Evolutionary conservation across 495 filamentous ascomycete genomes (phyloP).

Genomic region (Hypoxylon rickii): DNA sequence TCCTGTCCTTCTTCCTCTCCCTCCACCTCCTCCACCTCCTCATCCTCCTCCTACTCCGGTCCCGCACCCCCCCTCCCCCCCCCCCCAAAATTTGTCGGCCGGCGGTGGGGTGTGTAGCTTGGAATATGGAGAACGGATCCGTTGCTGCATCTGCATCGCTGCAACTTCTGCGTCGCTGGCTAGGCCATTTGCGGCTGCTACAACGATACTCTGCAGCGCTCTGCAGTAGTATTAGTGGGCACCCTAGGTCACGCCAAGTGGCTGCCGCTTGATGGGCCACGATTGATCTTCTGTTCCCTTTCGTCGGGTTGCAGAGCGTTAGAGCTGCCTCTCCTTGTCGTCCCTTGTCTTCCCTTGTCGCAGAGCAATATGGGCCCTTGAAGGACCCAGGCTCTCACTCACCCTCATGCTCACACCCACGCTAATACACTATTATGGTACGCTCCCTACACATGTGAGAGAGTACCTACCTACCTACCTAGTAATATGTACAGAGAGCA

Average conservation of each 20-base stretch:
- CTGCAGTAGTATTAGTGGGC: constrained; percentile 33
- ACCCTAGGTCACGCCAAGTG: constrained; percentile 33
- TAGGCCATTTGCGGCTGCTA: constrained; percentile 36
- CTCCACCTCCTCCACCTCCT: constrained; percentile 30
- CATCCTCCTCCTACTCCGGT: constrained; percentile 13
- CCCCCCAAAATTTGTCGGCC: background rate
- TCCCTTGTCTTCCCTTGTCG: constrained; percentile 30
- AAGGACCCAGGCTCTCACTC: constrained; percentile 19
- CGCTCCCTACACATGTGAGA: too few relatives aligned
- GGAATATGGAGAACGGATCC: constrained; percentile 31
- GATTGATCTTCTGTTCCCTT: constrained; percentile 34
- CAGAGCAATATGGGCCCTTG: constrained; percentile 25
- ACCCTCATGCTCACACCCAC: constrained; percentile 3
- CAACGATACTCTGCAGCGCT: constrained; percentile 28
- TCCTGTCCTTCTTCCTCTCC: constrained; percentile 16
- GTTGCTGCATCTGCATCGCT: constrained; percentile 15
- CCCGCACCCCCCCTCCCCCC: constrained; percentile 31
- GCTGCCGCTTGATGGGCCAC: constrained; percentile 33
- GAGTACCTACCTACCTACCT: too few relatives aligned
- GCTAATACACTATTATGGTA: background rate
- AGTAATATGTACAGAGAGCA: too few relatives aligned
- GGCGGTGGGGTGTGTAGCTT: constrained; percentile 29
- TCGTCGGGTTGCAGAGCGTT: constrained; percentile 35
- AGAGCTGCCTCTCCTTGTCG: constrained; percentile 31
- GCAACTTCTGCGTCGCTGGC: constrained; percentile 19